These are phyloP conservation scores for Boletus rufocinnamomeus DNA, from an alignment of 768 basidiomycete genomes.

Conservation along the genomic window DNA sequence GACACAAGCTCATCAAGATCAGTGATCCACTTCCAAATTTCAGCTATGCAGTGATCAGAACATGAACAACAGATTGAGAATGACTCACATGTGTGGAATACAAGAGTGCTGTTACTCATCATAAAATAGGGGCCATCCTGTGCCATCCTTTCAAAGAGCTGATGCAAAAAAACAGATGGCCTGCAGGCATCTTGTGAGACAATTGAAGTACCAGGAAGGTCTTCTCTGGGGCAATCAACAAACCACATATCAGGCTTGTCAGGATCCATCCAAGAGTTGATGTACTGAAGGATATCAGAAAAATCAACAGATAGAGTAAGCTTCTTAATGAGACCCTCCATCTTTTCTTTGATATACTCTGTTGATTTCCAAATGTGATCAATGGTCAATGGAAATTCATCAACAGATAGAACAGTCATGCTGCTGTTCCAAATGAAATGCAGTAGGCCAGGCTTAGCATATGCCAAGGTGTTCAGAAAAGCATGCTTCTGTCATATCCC, in stretches of 20 bases:
- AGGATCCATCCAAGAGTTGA: background rate
- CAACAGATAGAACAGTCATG: background rate
- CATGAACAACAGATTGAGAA: background rate
- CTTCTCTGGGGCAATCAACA: background rate
- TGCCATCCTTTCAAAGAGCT: background rate
- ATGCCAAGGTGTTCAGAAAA: background rate
- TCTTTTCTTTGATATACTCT: background rate
- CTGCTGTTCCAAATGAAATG: background rate
- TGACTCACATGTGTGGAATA: background rate
- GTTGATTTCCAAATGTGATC: background rate
- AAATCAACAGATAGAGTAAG: background rate
- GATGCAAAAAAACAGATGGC: rapidly evolving
- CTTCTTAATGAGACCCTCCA: background rate
- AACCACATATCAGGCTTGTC: background rate
- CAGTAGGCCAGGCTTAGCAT: background rate
- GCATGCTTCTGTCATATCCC: background rate
- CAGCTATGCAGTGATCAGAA: background rate
- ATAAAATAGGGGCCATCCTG: background rate
- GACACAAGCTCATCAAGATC: slow-evolving; percentile 10
- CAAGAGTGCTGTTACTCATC: background rate
- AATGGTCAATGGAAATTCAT: background rate
- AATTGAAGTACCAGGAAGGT: background rate
- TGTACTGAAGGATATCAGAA: background rate
- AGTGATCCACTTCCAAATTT: slow-evolving; percentile 8
- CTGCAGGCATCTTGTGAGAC: background rate